A percentile compares a stretch with the other conserved stretches of the same genome.
Evolutionary conservation across 495 filamentous ascomycete genomes (phyloP).

Genomic region (Aspergillus funiculosus): DNA sequence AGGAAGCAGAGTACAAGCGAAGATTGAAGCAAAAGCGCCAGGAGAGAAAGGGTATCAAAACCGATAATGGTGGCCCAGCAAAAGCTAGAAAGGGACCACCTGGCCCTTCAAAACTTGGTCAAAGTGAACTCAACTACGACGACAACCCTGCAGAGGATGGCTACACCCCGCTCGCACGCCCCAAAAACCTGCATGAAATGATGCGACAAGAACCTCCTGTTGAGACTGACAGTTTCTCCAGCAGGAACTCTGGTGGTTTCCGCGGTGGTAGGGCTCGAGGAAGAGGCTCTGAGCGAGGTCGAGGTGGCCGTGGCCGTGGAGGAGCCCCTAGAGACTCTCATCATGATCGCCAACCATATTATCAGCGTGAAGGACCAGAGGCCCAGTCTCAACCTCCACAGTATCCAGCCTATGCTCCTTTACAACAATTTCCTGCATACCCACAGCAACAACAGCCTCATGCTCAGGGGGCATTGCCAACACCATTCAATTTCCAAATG

Average conservation of each 20-base stretch:
- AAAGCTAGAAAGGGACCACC: slow-evolving; percentile 30
- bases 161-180: slow-evolving; percentile 65
- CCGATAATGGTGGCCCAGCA: slow-evolving; percentile 31
- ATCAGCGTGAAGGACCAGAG: slow-evolving; percentile 26
- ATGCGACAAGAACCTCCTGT: slow-evolving; percentile 47
- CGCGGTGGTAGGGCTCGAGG: slow-evolving; percentile 38
- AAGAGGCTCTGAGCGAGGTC: slow-evolving; percentile 40
- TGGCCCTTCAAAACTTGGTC: slow-evolving; percentile 37
- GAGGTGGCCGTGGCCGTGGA: slow-evolving; percentile 46
- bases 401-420: too few relatives aligned
- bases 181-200: slow-evolving; percentile 52
- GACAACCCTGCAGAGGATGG: slow-evolving; percentile 46
- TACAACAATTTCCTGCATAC: slow-evolving; percentile 15
- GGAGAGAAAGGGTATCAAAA: slow-evolving; percentile 40
- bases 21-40: slow-evolving; percentile 57
- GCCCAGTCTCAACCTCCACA: slow-evolving; percentile 24
- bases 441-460: slow-evolving; percentile 28
- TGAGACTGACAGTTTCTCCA: slow-evolving; percentile 32
- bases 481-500: slow-evolving; percentile 37
- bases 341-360: slow-evolving; percentile 33
- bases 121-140: slow-evolving; percentile 51
- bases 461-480: slow-evolving; percentile 26
- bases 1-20: slow-evolving; percentile 74
- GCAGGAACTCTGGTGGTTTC: slow-evolving; percentile 27
- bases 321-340: slow-evolving; percentile 45